Conservation (phyloP, 768 basidiomycete species). For the Tylopilus felleus region DNA sequence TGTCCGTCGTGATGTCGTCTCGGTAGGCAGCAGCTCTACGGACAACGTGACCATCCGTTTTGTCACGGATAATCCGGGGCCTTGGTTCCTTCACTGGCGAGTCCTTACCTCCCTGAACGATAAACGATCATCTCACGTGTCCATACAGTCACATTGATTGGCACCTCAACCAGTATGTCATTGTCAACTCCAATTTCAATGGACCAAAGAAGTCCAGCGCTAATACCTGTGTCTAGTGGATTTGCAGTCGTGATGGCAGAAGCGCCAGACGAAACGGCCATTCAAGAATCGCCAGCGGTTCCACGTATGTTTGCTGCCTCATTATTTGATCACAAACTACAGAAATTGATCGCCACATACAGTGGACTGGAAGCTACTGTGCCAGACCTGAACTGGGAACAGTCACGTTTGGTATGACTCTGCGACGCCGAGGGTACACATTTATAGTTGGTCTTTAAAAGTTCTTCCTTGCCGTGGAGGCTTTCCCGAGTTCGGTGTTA, state of each 20-base stretch:
- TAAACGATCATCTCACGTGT: no score
- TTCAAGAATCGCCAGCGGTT: constrained; percentile 5
- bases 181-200: no score
- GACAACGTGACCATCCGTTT: constrained; percentile 56
- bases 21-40: constrained; percentile 21
- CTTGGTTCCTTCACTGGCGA: not conserved
- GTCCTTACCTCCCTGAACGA: not conserved
- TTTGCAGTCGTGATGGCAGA: constrained; percentile 1
- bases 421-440: no score
- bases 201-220: not conserved
- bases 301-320: constrained; percentile 15
- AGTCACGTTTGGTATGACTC: not conserved
- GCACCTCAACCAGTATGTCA: not conserved
- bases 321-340: not conserved
- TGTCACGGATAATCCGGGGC: constrained; percentile 40
- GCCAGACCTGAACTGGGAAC: not conserved
- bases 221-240: not conserved
- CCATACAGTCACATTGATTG: not conserved
- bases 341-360: not conserved
- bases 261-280: not conserved
- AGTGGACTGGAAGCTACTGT: not conserved
- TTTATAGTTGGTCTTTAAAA: no score
- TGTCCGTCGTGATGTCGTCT: constrained; percentile 31
- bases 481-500: no score
- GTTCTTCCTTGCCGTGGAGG: no score